A percentile compares a stretch with the other conserved stretches of the same genome.
phyloP scores from a whole-genome alignment of 1,284 basidiomycete genomes.

The Sparassis latifolia region DNA sequence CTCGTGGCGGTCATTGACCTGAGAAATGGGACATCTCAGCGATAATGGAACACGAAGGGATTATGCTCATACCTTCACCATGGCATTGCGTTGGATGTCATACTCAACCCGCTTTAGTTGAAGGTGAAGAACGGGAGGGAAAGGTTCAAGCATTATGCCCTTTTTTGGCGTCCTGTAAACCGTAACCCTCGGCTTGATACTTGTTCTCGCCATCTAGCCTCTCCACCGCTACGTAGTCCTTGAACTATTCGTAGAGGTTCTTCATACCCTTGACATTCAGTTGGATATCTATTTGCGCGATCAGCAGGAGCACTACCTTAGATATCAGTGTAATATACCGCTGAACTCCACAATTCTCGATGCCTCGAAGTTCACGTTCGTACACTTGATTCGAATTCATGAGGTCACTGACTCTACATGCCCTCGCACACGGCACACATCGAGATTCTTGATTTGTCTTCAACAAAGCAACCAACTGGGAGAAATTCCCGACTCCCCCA shows the following conservation, averaged over 20 bases:
- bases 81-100: slow-evolving; percentile 96
- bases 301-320: slow-evolving; percentile 1
- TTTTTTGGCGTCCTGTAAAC: slow-evolving; percentile 98
- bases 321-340: slow-evolving; percentile 40
- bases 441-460: too few relatives aligned
- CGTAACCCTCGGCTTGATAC: slow-evolving; percentile 95
- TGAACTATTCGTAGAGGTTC: slow-evolving; percentile 94
- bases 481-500: too few relatives aligned
- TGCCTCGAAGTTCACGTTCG: slow-evolving; percentile 97
- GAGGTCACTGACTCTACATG: too few relatives aligned
- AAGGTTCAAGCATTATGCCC: slow-evolving; percentile 96
- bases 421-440: too few relatives aligned
- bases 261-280: slow-evolving; percentile 99
- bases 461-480: too few relatives aligned
- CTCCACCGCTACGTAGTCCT: slow-evolving; percentile 97
- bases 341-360: slow-evolving; percentile 96
- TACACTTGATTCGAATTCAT: slow-evolving; percentile 99
- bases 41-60: slow-evolving; percentile 3
- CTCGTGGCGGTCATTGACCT: slow-evolving; percentile 99
- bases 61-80: slow-evolving; percentile 77
- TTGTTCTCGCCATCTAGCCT: slow-evolving; percentile 99
- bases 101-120: slow-evolving; percentile 99
- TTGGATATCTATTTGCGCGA: slow-evolving; percentile 74
- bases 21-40: neutral
- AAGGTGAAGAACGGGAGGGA: slow-evolving; percentile 96